Conservation (phyloP, 139 green algal genomes). For the Chlamydomonas sp. region DNA sequence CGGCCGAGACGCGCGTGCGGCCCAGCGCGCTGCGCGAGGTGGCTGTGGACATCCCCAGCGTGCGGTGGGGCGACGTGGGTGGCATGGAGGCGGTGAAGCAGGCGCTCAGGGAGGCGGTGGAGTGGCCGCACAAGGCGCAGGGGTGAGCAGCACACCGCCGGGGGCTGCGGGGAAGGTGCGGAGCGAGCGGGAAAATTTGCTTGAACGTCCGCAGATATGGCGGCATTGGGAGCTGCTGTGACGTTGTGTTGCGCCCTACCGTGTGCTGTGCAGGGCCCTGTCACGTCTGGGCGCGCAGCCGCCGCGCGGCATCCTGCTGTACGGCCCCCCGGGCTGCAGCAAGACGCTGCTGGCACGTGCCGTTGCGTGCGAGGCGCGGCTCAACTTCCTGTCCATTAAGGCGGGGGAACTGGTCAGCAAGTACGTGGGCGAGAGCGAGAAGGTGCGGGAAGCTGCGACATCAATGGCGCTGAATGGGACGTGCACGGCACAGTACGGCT, state of each 20-base stretch:
- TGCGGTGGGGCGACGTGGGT: constrained; percentile 63
- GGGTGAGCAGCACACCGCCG: neutral
- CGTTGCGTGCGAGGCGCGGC: constrained; percentile 69
- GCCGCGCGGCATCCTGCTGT: constrained; percentile 81
- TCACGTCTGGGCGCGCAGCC: constrained; percentile 54
- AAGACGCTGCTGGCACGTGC: constrained; percentile 90
- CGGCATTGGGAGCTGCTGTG: too few species aligned
- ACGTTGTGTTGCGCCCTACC: too few species aligned
- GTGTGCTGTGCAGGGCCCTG: constrained; percentile 27
- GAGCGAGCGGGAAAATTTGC: neutral
- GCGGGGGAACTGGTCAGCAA: constrained; percentile 75
- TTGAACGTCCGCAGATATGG: too few species aligned
- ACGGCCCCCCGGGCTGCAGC: constrained; percentile 71
- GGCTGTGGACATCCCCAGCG: constrained; percentile 65
- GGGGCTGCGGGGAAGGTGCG: neutral
- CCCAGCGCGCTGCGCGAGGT: constrained; percentile 72
- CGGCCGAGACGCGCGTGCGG: constrained; percentile 51
- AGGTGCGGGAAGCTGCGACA: neutral
- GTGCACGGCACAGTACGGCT: too few species aligned
- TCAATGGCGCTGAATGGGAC: neutral
- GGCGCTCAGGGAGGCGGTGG: constrained; percentile 76
- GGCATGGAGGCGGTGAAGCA: constrained; percentile 78
- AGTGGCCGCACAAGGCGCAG: constrained; percentile 57
- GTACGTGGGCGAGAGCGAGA: constrained; percentile 90
- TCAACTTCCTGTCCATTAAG: constrained; percentile 81